Evolutionary conservation across 768 basidiomycete genomes (phyloP).

Genomic region (Coprinopsis marcescibilis): DNA sequence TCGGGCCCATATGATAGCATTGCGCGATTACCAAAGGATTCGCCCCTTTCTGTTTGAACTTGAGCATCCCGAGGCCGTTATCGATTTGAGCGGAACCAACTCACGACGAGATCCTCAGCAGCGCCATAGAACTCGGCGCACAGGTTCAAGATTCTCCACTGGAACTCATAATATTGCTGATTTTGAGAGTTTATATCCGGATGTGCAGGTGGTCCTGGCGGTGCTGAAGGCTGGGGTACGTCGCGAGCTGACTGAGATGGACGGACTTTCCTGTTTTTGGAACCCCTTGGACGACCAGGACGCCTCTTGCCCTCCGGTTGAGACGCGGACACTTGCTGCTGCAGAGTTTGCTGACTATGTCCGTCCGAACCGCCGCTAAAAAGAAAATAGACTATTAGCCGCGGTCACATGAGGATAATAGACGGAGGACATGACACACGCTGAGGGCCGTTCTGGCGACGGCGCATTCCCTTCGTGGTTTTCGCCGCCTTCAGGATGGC

Average conservation of each 20-base stretch:
- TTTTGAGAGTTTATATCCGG: slow-evolving; percentile 57
- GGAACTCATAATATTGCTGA: slow-evolving; percentile 80
- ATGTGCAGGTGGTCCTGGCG: slow-evolving; percentile 32
- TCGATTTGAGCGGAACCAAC: slow-evolving; percentile 23
- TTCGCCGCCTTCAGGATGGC: slow-evolving; percentile 36
- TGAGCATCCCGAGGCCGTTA: slow-evolving; percentile 10
- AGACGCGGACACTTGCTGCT: not conserved
- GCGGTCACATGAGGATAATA: slow-evolving; percentile 4
- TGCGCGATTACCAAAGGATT: slow-evolving; percentile 72
- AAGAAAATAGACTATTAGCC: not conserved
- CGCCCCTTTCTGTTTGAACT: slow-evolving; percentile 43
- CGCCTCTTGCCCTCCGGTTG: slow-evolving; percentile 52
- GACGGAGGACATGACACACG: slow-evolving; percentile 3
- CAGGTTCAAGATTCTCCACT: slow-evolving; percentile 77
- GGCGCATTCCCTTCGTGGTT: slow-evolving; percentile 33
- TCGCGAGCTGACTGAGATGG: slow-evolving; percentile 29
- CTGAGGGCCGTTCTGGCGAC: slow-evolving; percentile 23
- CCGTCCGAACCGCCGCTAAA: slow-evolving; percentile 1
- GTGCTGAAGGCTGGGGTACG: slow-evolving; percentile 19
- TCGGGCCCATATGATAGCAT: slow-evolving; percentile 71
- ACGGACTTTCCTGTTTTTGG: slow-evolving; percentile 61
- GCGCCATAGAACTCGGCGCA: slow-evolving; percentile 85
- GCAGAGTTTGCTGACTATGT: not conserved
- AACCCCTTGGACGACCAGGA: slow-evolving; percentile 75
- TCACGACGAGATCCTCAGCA: slow-evolving; percentile 76